phyloP scores from a whole-genome alignment of 257 asterid genomes.

The Solanum sejunctum region DNA sequence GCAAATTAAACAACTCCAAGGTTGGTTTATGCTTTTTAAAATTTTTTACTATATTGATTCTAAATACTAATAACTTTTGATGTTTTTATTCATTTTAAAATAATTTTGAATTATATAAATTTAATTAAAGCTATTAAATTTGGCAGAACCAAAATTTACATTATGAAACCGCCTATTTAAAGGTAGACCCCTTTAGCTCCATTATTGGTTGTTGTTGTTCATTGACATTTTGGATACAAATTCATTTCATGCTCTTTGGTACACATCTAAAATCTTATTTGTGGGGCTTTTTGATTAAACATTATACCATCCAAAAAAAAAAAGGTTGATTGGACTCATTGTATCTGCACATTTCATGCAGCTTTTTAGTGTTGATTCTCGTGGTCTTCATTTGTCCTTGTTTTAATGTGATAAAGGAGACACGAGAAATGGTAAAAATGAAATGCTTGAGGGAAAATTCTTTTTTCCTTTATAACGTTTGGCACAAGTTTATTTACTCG shows the following conservation, averaged over 20 bases:
- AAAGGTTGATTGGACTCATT: background rate
- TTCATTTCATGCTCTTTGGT: background rate
- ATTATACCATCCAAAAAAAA: background rate
- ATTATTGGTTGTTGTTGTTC: background rate
- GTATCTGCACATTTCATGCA: background rate
- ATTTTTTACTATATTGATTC: fast-evolving
- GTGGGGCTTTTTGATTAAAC: background rate
- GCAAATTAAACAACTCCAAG: too few relatives aligned
- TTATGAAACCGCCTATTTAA: background rate
- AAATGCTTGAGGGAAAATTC: background rate
- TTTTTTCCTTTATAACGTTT: background rate
- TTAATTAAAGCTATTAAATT: background rate
- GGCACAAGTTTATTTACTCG: background rate
- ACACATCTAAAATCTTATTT: background rate
- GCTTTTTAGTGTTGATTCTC: background rate
- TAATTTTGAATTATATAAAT: background rate
- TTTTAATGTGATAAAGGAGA: background rate
- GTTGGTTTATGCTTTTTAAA: too few relatives aligned
- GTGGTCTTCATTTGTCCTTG: background rate
- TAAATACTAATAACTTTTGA: background rate
- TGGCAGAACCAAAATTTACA: fast-evolving
- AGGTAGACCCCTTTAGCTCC: background rate
- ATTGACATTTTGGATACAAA: background rate
- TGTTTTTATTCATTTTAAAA: too few relatives aligned
- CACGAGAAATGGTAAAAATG: background rate